Percentiles rank a stretch among this genome's conserved stretches.
These are phyloP conservation scores for Leishmania turanica DNA, from an alignment of 208 protist species.

Conservation along the genomic window DNA sequence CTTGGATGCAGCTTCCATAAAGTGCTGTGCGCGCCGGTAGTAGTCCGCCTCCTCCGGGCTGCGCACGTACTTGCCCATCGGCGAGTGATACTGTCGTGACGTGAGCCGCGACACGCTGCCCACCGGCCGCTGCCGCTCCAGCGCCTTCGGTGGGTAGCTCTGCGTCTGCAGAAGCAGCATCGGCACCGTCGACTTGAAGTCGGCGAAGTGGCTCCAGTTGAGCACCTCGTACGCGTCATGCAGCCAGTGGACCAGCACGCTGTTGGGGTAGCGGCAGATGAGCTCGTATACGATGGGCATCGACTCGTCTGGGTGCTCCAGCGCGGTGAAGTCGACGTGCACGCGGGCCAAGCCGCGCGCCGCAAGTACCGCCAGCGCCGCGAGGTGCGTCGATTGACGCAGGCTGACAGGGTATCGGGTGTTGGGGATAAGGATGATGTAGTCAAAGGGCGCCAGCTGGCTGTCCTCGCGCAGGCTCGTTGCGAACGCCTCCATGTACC, in stretches of 20 bases:
- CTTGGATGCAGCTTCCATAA: constrained; percentile 17
- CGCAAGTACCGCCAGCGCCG: constrained; percentile 76
- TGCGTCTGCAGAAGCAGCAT: constrained; percentile 80
- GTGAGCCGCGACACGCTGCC: constrained; percentile 31
- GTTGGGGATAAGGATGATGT: constrained; percentile 89
- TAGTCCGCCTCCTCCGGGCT: constrained; percentile 32
- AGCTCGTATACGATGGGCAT: constrained; percentile 88
- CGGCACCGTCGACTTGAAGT: constrained; percentile 67
- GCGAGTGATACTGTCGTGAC: constrained; percentile 36
- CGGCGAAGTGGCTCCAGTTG: constrained; percentile 74
- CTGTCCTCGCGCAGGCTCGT: constrained; percentile 66
- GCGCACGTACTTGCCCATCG: constrained; percentile 25
- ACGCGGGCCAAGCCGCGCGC: constrained; percentile 73
- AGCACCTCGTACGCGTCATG: constrained; percentile 91
- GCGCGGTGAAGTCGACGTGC: constrained; percentile 87
- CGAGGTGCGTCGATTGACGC: constrained; percentile 80
- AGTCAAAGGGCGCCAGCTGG: constrained; percentile 78
- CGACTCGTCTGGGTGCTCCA: constrained; percentile 86
- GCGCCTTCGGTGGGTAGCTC: constrained; percentile 49
- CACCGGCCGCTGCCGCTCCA: constrained; percentile 26
- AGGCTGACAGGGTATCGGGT: constrained; percentile 81
- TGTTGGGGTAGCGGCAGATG: constrained; percentile 71
- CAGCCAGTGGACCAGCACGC: constrained; percentile 84
- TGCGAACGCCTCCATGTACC: constrained; percentile 76
- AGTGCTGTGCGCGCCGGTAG: constrained; percentile 24